A percentile compares a stretch with the other conserved stretches of the same genome.
Evolutionary conservation across 306 rosid species (phyloP).

Genomic region (Dryas alaskensis): DNA sequence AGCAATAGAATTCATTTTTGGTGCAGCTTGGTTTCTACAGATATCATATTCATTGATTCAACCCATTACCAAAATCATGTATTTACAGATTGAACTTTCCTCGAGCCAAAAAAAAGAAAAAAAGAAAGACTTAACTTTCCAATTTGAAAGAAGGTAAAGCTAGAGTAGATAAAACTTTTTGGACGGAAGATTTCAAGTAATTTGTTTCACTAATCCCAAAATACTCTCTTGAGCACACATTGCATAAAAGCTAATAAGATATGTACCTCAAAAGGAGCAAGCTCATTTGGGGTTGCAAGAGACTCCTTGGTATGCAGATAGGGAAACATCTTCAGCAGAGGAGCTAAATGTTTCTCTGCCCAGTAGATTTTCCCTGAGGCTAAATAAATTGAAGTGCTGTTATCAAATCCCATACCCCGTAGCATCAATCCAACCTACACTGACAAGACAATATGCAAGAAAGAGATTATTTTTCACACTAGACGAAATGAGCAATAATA

Average conservation of each 20-base stretch:
- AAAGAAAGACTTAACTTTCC: no score
- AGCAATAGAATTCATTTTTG: not conserved
- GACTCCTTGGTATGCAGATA: slow-evolving; percentile 81
- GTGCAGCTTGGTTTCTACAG: slow-evolving; percentile 3
- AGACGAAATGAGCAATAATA: not conserved
- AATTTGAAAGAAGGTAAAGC: not conserved
- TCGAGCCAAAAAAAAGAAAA: no score
- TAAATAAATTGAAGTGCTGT: slow-evolving; percentile 74
- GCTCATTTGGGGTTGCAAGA: slow-evolving; percentile 81
- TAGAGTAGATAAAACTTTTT: not conserved
- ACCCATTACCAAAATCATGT: not conserved
- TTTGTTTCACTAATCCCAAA: not conserved
- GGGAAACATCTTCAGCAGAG: slow-evolving; percentile 80
- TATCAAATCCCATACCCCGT: slow-evolving; percentile 89
- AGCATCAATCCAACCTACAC: slow-evolving; percentile 90
- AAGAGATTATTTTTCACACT: slow-evolving; percentile 17
- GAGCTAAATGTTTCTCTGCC: slow-evolving; percentile 72
- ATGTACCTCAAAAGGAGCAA: slow-evolving; percentile 74
- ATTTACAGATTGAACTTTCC: not conserved
- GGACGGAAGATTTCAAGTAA: not conserved
- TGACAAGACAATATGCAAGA: slow-evolving; percentile 32
- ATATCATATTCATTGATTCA: not conserved
- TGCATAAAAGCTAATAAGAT: not conserved
- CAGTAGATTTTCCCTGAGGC: slow-evolving; percentile 87
- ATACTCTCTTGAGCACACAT: not conserved